These are phyloP conservation scores for Lachancea mirantina DNA, from an alignment of 805 yeast species.

Conservation along the genomic window DNA sequence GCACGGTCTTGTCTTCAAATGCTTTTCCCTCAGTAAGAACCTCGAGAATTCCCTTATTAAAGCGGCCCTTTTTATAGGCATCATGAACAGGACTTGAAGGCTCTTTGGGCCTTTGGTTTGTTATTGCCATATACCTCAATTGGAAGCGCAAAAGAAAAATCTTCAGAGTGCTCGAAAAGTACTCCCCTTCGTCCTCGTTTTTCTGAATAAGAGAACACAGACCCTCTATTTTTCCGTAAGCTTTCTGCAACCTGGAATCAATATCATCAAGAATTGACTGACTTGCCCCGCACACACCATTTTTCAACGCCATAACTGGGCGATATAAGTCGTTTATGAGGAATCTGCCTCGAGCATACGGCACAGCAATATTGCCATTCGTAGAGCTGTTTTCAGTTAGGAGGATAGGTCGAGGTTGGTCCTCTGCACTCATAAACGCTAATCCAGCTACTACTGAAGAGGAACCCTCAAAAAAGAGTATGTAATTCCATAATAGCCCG, in stretches of 20 bases:
- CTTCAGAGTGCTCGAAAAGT: conserved; percentile 20
- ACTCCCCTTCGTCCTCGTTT: conserved; percentile 10
- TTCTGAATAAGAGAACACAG: conserved; percentile 10
- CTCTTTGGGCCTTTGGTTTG: not conserved
- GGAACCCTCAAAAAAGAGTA: conserved; percentile 26
- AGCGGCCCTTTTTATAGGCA: too few relatives aligned
- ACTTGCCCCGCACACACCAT: too few relatives aligned
- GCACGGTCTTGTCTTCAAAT: conserved; percentile 16
- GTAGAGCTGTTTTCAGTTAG: conserved; percentile 7
- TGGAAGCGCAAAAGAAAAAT: conserved; percentile 24
- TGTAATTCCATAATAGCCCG: conserved; percentile 19
- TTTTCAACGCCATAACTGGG: conserved; percentile 17
- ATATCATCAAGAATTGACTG: too few relatives aligned
- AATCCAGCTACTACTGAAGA: conserved; percentile 27
- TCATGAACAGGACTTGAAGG: too few relatives aligned
- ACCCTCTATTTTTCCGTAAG: conserved; percentile 9
- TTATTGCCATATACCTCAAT: conserved; percentile 18
- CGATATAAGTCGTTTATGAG: conserved; percentile 17
- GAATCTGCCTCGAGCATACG: conserved; percentile 23
- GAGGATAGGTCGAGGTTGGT: conserved; percentile 10
- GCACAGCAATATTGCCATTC: conserved; percentile 10
- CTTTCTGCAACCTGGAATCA: too few relatives aligned
- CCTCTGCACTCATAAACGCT: conserved; percentile 16
- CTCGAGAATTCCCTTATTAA: too few relatives aligned
- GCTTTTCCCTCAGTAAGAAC: conserved; percentile 3